Conservation (phyloP, 139 green algal species). For the Picochlorum sp. region DNA sequence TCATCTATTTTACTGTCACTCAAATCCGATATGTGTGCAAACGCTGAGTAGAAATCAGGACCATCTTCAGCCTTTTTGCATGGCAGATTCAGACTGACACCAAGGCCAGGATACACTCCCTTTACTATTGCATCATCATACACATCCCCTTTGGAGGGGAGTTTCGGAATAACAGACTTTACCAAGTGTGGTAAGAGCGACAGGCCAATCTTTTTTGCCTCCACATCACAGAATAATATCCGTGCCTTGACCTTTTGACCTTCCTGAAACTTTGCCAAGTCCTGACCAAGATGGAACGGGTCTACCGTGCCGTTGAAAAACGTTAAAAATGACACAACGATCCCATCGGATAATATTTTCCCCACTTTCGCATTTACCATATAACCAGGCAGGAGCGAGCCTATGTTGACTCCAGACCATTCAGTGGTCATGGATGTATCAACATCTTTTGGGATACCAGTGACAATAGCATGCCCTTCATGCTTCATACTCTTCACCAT, state of each 20-base stretch:
- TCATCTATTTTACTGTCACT: constrained; percentile 57
- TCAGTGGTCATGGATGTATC: constrained; percentile 24
- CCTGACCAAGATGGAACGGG: constrained; percentile 64
- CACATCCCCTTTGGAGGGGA: constrained; percentile 38
- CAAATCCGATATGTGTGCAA: constrained; percentile 71
- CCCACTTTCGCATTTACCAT: constrained; percentile 61
- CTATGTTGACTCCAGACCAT: constrained; percentile 55
- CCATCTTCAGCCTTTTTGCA: constrained; percentile 1
- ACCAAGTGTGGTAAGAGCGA: constrained; percentile 71
- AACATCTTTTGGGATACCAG: constrained; percentile 18
- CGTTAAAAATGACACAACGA: constrained; percentile 76
- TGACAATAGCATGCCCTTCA: constrained; percentile 25
- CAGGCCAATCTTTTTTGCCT: constrained; percentile 64
- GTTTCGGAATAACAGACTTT: constrained; percentile 20
- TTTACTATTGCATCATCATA: constrained; percentile 49
- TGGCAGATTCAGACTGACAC: constrained; percentile 63
- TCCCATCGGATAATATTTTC: constrained; percentile 60
- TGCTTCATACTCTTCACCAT: constrained; percentile 20
- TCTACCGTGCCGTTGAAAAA: constrained; percentile 87
- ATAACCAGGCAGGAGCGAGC: constrained; percentile 60
- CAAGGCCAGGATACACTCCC: constrained; percentile 56
- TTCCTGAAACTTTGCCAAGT: not conserved
- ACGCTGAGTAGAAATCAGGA: constrained; percentile 26
- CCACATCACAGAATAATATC: constrained; percentile 74
- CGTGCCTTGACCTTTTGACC: constrained; percentile 55